A percentile compares a stretch with the other conserved stretches of the same genome.
These are phyloP conservation scores for Hypomontagnella monticulosa DNA, from an alignment of 495 filamentous ascomycete species.

Conservation along the genomic window DNA sequence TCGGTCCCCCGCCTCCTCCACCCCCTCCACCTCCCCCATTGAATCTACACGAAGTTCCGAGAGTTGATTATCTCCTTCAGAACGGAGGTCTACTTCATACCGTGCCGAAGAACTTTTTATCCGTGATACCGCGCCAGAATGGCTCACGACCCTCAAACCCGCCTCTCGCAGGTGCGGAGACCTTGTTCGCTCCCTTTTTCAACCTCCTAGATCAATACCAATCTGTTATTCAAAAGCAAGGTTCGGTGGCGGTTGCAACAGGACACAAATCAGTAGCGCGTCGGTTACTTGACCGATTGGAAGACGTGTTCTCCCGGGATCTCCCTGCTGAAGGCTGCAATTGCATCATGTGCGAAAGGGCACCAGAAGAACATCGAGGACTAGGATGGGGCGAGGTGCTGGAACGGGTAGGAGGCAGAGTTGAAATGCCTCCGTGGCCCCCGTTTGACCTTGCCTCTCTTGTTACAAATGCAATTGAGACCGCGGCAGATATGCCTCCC, in stretches of 20 bases:
- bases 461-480: constrained; percentile 62
- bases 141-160: constrained; percentile 60
- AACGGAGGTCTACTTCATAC: constrained; percentile 78
- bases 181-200: constrained; percentile 81
- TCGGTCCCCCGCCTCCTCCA: constrained; percentile 70
- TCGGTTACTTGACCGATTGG: constrained; percentile 88
- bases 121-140: constrained; percentile 60
- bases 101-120: constrained; percentile 73
- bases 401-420: constrained; percentile 87
- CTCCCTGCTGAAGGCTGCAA: constrained; percentile 82
- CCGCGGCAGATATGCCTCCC: constrained; percentile 53
- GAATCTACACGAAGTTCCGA: constrained; percentile 68
- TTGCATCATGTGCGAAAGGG: constrained; percentile 78
- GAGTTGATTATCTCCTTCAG: constrained; percentile 89
- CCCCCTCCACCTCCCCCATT: constrained; percentile 85
- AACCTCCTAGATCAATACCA: constrained; percentile 85
- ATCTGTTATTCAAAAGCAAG: constrained; percentile 79
- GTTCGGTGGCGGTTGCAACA: constrained; percentile 93
- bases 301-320: constrained; percentile 91
- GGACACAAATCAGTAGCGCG: constrained; percentile 96
- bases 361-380: constrained; percentile 68
- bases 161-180: constrained; percentile 66
- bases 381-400: constrained; percentile 98
- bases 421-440: constrained; percentile 87
- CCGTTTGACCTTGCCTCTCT: constrained; percentile 79